These are phyloP conservation scores for Protea cynaroides DNA, from an alignment of 164 flowering plant species.

Conservation along the genomic window DNA sequence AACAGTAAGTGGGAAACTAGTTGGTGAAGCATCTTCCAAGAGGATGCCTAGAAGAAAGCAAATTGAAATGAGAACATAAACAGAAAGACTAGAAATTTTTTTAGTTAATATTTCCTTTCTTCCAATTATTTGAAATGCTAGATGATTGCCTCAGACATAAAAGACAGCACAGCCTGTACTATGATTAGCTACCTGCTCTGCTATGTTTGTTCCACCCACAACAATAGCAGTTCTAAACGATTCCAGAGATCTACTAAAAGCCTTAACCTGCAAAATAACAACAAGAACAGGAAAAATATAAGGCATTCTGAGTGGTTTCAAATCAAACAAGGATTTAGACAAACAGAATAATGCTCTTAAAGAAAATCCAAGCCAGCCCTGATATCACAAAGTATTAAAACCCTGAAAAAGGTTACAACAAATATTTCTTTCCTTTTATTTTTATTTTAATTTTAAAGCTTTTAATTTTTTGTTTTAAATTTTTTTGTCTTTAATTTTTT, in stretches of 20 bases:
- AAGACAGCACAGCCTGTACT: constrained; percentile 1
- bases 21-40: neutral
- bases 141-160: neutral
- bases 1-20: constrained; percentile 1
- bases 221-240: constrained; percentile 57
- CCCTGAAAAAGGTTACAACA: too few relatives aligned
- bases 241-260: constrained; percentile 52
- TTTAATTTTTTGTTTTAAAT: too few relatives aligned
- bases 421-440: too few relatives aligned
- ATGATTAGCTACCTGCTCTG: constrained; percentile 43
- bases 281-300: neutral
- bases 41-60: neutral
- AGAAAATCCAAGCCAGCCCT: too few relatives aligned
- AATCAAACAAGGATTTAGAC: too few relatives aligned
- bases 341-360: too few relatives aligned
- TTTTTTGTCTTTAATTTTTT: too few relatives aligned
- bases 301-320: too few relatives aligned
- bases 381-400: too few relatives aligned
- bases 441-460: too few relatives aligned
- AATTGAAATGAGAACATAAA: too few relatives aligned
- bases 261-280: constrained; percentile 41
- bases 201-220: constrained; percentile 67
- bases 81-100: neutral
- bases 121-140: neutral
- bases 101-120: neutral